Evolutionary conservation across 139 green algal species (phyloP), one percentile per base, ranked within the genome.

Genomic region (Coelastrella sp.): DNA sequence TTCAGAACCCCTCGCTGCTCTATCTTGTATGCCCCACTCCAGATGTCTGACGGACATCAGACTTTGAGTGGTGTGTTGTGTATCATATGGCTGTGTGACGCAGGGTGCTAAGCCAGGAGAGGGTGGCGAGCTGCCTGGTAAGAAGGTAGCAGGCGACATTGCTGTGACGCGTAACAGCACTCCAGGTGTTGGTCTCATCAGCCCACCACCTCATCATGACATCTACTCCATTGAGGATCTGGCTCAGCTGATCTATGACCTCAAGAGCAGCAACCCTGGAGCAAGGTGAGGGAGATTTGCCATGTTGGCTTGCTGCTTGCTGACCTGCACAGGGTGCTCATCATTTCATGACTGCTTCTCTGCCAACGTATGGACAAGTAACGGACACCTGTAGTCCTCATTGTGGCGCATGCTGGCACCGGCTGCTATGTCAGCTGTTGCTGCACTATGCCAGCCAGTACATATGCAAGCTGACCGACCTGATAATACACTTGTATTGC

Each of bases 201-300:
- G 94, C 15, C 98, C 98, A 4, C 98, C 98, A 0, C 98, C 98
- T 21, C 98, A 99, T 94, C 98, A 99, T 88, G 98, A 99, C 94
- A 99, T 99, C 90, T 99, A 99, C 94, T 99, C 98, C 79, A 99
- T 99, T 80, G 97, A 99, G 93, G 97, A 99, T 85, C 95, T 99
- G 77, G 97, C 96, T 11, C 97, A 99, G 93, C 95, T 99, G 62
- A 99, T 99, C 90, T 98, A 96, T 82, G 97, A 99, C 86, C 92
- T 99, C 71, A 98, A 98, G 89, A 86, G 48, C 86, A 88, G 89
- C 84, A 98, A 98, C 88, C 94, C 94, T 0, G 3, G 48, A 0
- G 91, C 88, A 27, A 91, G 89, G 63, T 82, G 53, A 11, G 57
- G n/a, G n/a, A n/a, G n/a, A n/a, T n/a, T n/a, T n/a, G n/a, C n/a